A percentile compares a stretch with the other conserved stretches of the same genome.
phyloP scores from a whole-genome alignment of 208 protist species.

The Crithidia expoeki region DNA sequence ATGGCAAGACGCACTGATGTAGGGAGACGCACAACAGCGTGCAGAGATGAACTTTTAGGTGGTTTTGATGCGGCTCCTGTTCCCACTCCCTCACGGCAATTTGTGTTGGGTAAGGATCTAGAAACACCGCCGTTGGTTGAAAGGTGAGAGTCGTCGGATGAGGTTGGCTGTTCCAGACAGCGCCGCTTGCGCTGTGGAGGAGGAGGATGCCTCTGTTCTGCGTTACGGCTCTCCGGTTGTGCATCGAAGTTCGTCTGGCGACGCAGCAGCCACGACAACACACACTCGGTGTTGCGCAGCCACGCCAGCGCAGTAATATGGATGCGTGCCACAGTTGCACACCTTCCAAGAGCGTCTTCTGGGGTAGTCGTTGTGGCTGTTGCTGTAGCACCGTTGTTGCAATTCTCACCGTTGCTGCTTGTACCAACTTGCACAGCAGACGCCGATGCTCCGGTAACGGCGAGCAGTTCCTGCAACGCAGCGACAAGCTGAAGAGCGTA shows the following conservation, averaged over 20 bases:
- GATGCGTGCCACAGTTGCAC: neutral
- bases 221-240: neutral
- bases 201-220: constrained; percentile 2
- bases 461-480: constrained; percentile 30
- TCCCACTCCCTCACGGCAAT: too few relatives aligned
- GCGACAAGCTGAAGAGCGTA: constrained; percentile 22
- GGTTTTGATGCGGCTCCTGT: too few relatives aligned
- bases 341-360: neutral
- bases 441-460: neutral
- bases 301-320: constrained; percentile 16
- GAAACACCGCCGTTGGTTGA: neutral
- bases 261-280: constrained; percentile 37
- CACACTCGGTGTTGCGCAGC: constrained; percentile 38
- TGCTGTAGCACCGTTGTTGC: neutral
- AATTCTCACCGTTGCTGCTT: neutral
- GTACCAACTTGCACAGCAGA: neutral
- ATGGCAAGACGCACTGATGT: constrained; percentile 27
- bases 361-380: neutral
- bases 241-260: constrained; percentile 23
- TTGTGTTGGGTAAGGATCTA: too few relatives aligned
- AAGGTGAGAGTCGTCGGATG: constrained; percentile 6
- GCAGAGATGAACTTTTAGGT: neutral
- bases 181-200: constrained; percentile 32
- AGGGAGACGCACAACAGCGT: constrained; percentile 14
- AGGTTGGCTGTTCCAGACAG: constrained; percentile 18